Conservation (phyloP, 1,284 basidiomycete genomes). For the Sanghuangporus sanghuang region DNA sequence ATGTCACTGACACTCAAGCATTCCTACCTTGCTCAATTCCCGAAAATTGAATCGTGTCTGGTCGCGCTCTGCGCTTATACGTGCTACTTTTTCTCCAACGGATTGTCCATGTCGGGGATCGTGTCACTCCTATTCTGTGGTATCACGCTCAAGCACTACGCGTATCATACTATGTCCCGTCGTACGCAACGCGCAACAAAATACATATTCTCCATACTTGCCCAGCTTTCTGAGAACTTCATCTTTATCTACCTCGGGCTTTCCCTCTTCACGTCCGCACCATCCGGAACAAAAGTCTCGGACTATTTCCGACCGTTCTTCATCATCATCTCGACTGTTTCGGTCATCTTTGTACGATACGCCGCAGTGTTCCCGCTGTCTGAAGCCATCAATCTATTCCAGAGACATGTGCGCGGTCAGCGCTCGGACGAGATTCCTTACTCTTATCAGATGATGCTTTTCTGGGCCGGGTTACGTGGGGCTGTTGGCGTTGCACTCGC, state of each 20-base stretch:
- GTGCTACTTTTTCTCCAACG: slow-evolving; percentile 98
- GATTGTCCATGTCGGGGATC: slow-evolving; percentile 92
- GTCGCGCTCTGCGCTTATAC: slow-evolving; percentile 95
- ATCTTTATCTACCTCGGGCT: slow-evolving; percentile 99
- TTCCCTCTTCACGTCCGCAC: slow-evolving; percentile 86
- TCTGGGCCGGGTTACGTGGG: slow-evolving; percentile 96
- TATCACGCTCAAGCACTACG: slow-evolving; percentile 98
- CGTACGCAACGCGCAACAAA: slow-evolving; percentile 94
- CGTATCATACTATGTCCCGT: slow-evolving; percentile 97
- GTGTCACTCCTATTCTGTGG: slow-evolving; percentile 98
- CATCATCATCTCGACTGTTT: slow-evolving; percentile 84
- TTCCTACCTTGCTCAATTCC: slow-evolving; percentile 82
- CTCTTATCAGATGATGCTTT: slow-evolving; percentile 97
- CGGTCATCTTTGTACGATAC: slow-evolving; percentile 93
- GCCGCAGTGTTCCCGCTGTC: slow-evolving; percentile 97
- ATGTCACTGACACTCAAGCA: slow-evolving; percentile 95
- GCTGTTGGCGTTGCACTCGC: slow-evolving; percentile 97
- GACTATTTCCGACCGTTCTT: slow-evolving; percentile 94
- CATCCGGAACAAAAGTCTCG: slow-evolving; percentile 65
- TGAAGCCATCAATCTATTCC: slow-evolving; percentile 90
- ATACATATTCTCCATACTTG: slow-evolving; percentile 90
- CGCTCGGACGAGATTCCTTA: slow-evolving; percentile 86
- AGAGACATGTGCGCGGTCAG: slow-evolving; percentile 77
- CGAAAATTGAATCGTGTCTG: slow-evolving; percentile 91
- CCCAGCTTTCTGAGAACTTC: slow-evolving; percentile 96